Evolutionary conservation across 768 basidiomycete species (phyloP), one percentile per base, ranked within the genome.

Genomic region (Lactarius vividus): DNA sequence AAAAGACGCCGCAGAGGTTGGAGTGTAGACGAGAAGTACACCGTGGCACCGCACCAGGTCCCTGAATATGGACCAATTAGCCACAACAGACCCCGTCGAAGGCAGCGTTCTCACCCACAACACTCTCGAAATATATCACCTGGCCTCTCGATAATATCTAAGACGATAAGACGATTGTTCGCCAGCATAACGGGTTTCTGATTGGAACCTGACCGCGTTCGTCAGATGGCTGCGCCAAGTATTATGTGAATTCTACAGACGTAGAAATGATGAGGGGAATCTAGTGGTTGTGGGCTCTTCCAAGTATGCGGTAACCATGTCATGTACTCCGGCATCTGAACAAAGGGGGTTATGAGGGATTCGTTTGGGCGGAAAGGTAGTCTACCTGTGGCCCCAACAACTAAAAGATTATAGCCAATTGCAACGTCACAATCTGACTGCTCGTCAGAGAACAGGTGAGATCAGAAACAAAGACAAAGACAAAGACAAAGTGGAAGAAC

Each of bases 81-180:
- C 15, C 26, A 40, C 16, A 23, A 16, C n/a, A 40, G 20, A 28
- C 16, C 15, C 26, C n/a, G 28, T 37, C 13, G 5, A 3, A 31
- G 5, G 13, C 16, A 59, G n/a, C 0, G 16, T 35, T 35, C 57
- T 59, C 55, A 63, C 66, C 66, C 66, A 26, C 35, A 63, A 44
- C 66, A 67, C 40, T 67, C 66, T 28, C 62, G 49, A 29, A 67
- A 67, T 29, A 67, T 54, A 18, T 63, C 40, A 18, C 61, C 66
- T 10, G 57, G 39, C 26, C 66, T 63, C 52, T 55, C 52, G 26
- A 63, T 63, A 26, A 67, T 57, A 28, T 67, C 66, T 11, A 67
- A 26, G 5, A 63, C 2, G 16, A 66, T 52, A 33, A 67, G 39
- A 31, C 66, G 61, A 55, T 63, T 39, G 26, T 63, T 61, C 9